Conservation (phyloP, 2,329 filamentous ascomycete species). For the Capronia americana region DNA sequence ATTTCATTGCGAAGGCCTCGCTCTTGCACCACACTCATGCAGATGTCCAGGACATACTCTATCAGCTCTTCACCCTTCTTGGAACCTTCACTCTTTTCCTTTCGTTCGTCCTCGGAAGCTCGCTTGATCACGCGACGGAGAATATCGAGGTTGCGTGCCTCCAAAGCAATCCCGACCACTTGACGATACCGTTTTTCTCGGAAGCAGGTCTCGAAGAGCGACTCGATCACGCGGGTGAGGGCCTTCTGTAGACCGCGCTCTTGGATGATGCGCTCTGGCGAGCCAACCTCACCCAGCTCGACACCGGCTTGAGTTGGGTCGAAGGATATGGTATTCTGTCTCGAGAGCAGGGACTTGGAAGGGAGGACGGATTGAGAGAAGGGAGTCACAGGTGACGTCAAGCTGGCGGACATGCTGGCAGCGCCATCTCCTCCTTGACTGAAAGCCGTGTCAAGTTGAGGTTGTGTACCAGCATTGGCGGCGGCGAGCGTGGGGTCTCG, state of each 20-base stretch:
- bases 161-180: slow-evolving; percentile 94
- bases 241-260: slow-evolving; percentile 77
- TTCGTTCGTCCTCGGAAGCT: slow-evolving; percentile 84
- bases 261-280: slow-evolving; percentile 66
- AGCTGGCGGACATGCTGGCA: slow-evolving; percentile 67
- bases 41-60: slow-evolving; percentile 94
- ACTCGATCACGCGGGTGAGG: slow-evolving; percentile 81
- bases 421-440: slow-evolving; percentile 69
- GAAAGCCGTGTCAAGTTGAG: slow-evolving; percentile 81
- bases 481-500: slow-evolving; percentile 60
- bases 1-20: slow-evolving; percentile 83
- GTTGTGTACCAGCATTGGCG: slow-evolving; percentile 56
- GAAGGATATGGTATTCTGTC: slow-evolving; percentile 69
- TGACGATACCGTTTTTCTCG: slow-evolving; percentile 87
- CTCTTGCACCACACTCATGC: slow-evolving; percentile 98
- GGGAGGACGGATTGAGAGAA: slow-evolving; percentile 94
- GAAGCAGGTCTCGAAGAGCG: slow-evolving; percentile 90
- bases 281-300: slow-evolving; percentile 62
- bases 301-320: slow-evolving; percentile 63
- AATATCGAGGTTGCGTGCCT: slow-evolving; percentile 89
- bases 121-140: slow-evolving; percentile 85
- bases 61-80: slow-evolving; percentile 85
- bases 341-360: slow-evolving; percentile 92
- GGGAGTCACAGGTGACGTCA: slow-evolving; percentile 88
- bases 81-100: slow-evolving; percentile 62